Evolutionary conservation across 2,329 filamentous ascomycete species (phyloP), one percentile per base, ranked within the genome.

Genomic region (Colletotrichum kahawae): DNA sequence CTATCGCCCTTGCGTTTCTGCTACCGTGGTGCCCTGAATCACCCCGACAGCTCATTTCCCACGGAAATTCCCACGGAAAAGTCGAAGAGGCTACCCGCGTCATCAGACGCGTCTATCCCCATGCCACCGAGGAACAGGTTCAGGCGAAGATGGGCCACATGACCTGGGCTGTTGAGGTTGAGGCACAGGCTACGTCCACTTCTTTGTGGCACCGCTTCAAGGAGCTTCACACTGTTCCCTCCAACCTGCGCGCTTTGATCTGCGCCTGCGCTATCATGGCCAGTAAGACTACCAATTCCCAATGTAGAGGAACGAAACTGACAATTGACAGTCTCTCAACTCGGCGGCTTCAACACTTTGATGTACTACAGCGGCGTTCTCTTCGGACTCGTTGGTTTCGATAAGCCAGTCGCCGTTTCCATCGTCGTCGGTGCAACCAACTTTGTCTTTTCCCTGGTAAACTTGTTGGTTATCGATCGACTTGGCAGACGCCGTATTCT

Each of bases 181-280:
- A 85, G 31, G 78, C 80, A 6, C 79, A 85, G 14, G 84, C 82
- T 64, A 82, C 83, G 18, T 83, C 82, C 21, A 86, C 85, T 71
- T 84, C 83, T n/a, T 77, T 80, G 6, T 86, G 86, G 80, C 85
- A 83, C 76, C 82, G 85, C 10, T 79, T 87, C 76, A 87, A 87
- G 79, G 84, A 88, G 77, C 84, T 90, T n/a, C 86, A 89, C 71
- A 81, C 82, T 16, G 81, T 84, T 18, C 84, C 85, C 1, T 78
- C 82, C 21, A 88, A 88, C 71, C 82, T 87, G 59, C 84, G 87
- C 9, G 87, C 87, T 16, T 80, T 89, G 16, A 79, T 88, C 31
- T 81, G 82, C 54, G 88, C 87, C 4, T 89, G 88, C 69, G 85
- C 85, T 13, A 79, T 89, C 29, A 90, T 89, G 87, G 88, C 87